Evolutionary conservation across 805 yeast species (phyloP), one percentile per base, ranked within the genome.

Genomic region (Metschnikowia shivogae): DNA sequence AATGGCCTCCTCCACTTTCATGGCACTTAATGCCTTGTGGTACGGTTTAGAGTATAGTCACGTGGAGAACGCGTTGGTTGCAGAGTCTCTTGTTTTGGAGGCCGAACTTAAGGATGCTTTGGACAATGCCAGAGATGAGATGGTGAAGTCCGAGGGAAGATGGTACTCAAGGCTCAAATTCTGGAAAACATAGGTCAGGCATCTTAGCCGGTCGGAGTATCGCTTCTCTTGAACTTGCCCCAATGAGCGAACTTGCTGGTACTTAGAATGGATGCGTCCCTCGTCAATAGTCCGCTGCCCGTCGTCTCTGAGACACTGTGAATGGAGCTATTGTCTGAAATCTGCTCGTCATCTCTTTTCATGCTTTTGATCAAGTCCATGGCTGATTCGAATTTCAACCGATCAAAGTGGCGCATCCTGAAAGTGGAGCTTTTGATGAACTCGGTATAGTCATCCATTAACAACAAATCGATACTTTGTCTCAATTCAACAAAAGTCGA

Each of bases 401-500:
- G 77, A 50, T 86, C 88, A 58, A 81, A 90, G 50, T 82, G 80
- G 40, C 74, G 61, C 65, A 68, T 63, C 50, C 75, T 60, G 49
- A 59, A 63, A 3, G 67, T 52, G 3, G 73, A 61, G 53, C 68
- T 68, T 52, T 83, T 80, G 53, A 71, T 75, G 63, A 81, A 89
- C 32, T 78, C 85, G 26, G 82, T 86, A 46, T 77, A 67, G 49
- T 78, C 76, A 11, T 86, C 87, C 19, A 77, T 72, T 52, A 79
- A 75, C 52, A 93, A 68, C 47, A 92, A 66, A 49, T 84, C 83
- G 26, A 92, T 80, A 45, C 85, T 78, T 66, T 92, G 97, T 51
- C 89, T 77, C 45, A 90, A 74, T 56, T 86, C 93, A 6, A 81
- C 73, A 53, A 89, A 85, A 38, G 92, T 85, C 8, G 89, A 80